Evolutionary conservation across 2,329 filamentous ascomycete species (phyloP).

Genomic region (Clarireedia homoeocarpa): DNA sequence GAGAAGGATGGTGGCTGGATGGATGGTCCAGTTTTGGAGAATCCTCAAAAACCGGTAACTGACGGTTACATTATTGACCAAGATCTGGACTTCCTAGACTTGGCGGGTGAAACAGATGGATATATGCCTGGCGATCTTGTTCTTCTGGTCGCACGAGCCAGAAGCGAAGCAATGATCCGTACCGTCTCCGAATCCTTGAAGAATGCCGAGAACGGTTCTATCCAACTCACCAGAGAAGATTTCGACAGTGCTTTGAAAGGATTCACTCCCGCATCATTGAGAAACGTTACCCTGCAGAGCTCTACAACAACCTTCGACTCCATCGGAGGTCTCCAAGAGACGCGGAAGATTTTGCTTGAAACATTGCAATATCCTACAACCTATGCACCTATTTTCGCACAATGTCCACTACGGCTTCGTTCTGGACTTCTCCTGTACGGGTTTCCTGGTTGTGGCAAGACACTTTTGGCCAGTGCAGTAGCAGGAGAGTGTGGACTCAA

Average conservation of each 20-base stretch:
- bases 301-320: slow-evolving; percentile 88
- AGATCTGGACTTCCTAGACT: slow-evolving; percentile 81
- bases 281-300: slow-evolving; percentile 88
- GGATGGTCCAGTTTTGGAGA: slow-evolving; percentile 55
- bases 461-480: slow-evolving; percentile 89
- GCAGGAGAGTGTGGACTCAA: slow-evolving; percentile 96
- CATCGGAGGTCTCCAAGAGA: slow-evolving; percentile 82
- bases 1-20: slow-evolving; percentile 62
- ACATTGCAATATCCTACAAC: slow-evolving; percentile 96
- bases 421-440: slow-evolving; percentile 91
- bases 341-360: slow-evolving; percentile 84
- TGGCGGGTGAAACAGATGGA: slow-evolving; percentile 89
- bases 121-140: slow-evolving; percentile 96
- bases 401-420: slow-evolving; percentile 88
- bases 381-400: slow-evolving; percentile 94
- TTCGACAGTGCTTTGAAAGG: slow-evolving; percentile 81
- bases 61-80: slow-evolving; percentile 67
- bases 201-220: slow-evolving; percentile 40
- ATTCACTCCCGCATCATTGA: slow-evolving; percentile 89
- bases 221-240: slow-evolving; percentile 64
- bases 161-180: slow-evolving; percentile 87
- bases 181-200: slow-evolving; percentile 48
- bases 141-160: slow-evolving; percentile 75
- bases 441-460: slow-evolving; percentile 94
- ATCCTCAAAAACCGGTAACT: slow-evolving; percentile 27